phyloP scores from a whole-genome alignment of 495 filamentous ascomycete genomes.

The Xylona heveae region DNA sequence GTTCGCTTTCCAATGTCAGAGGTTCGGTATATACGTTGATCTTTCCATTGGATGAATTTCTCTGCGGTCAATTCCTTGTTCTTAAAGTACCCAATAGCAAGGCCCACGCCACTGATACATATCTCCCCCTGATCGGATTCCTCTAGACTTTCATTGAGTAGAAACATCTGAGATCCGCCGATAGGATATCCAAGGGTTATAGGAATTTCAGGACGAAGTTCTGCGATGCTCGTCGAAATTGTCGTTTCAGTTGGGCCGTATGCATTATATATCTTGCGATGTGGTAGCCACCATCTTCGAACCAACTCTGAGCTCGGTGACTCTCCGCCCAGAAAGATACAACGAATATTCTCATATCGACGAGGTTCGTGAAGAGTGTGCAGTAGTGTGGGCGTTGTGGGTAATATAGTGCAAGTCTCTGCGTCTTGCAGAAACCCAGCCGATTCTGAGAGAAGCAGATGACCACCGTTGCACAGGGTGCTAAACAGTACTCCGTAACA shows the following conservation, averaged over 20 bases:
- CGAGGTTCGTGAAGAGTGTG: slow-evolving; percentile 2
- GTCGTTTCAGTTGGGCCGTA: slow-evolving; percentile 16
- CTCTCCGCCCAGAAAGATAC: slow-evolving; percentile 13
- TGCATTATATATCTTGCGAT: slow-evolving; percentile 9
- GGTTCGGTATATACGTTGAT: slow-evolving; percentile 8
- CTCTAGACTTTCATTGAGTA: too few relatives aligned
- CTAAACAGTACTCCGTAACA: slow-evolving; percentile 5
- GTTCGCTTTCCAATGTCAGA: slow-evolving; percentile 8
- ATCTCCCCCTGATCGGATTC: slow-evolving; percentile 11
- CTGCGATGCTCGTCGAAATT: slow-evolving; percentile 5
- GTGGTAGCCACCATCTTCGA: slow-evolving; percentile 7
- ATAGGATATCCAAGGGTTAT: too few relatives aligned
- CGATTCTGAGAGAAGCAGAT: slow-evolving; percentile 8
- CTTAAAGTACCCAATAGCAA: slow-evolving; percentile 10
- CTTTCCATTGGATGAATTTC: slow-evolving; percentile 9
- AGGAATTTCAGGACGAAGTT: slow-evolving; percentile 4
- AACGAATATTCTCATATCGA: slow-evolving; percentile 6
- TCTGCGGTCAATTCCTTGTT: slow-evolving; percentile 7
- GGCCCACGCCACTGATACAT: slow-evolving; percentile 8
- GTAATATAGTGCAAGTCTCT: slow-evolving; percentile 6
- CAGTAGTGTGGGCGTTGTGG: slow-evolving; percentile 9
- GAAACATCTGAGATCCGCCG: too few relatives aligned
- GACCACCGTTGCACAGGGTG: slow-evolving; percentile 9
- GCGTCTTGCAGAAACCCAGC: slow-evolving; percentile 3
- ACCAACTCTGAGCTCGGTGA: slow-evolving; percentile 5